Percentiles rank a stretch among this genome's conserved stretches.
These are phyloP conservation scores for Solanum aculeatissimum DNA, from an alignment of 305 asterid genomes.

Conservation along the genomic window DNA sequence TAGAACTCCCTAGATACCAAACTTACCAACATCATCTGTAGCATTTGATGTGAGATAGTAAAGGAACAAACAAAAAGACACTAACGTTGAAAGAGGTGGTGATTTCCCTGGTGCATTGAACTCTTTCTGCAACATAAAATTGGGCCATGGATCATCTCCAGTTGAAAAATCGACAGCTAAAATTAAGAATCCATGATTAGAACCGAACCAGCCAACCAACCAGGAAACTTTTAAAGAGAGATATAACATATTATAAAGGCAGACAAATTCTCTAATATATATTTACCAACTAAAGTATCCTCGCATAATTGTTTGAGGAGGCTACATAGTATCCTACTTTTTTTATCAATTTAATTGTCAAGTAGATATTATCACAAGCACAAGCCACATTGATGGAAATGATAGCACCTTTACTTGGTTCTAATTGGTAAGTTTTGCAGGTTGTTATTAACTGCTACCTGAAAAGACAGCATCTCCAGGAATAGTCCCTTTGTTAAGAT, in stretches of 20 bases:
- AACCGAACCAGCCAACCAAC: not conserved
- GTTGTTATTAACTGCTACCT: conserved; percentile 27
- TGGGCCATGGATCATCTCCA: conserved; percentile 81
- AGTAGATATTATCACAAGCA: not conserved
- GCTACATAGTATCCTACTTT: not conserved
- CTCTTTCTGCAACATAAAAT: conserved; percentile 72
- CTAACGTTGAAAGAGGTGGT: conserved; percentile 84
- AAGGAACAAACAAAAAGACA: conserved; percentile 7
- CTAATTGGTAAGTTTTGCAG: not conserved
- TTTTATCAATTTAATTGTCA: not conserved
- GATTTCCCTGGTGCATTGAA: conserved; percentile 84
- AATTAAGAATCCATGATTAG: not conserved
- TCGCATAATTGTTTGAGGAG: not conserved
- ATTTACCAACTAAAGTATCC: not conserved
- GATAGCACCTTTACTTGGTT: not conserved
- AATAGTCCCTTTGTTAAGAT: conserved; percentile 79
- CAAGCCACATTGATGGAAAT: not conserved
- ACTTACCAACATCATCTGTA: not conserved
- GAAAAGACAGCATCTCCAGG: conserved; percentile 70
- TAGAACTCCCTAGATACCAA: conserved; percentile 63
- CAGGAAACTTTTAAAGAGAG: not conserved
- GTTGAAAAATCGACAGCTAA: conserved; percentile 85
- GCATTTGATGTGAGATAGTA: not conserved
- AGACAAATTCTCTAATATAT: not conserved
- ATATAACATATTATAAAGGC: not conserved